phyloP scores from a whole-genome alignment of 805 yeast genomes.

The Yamadazyma sp. region DNA sequence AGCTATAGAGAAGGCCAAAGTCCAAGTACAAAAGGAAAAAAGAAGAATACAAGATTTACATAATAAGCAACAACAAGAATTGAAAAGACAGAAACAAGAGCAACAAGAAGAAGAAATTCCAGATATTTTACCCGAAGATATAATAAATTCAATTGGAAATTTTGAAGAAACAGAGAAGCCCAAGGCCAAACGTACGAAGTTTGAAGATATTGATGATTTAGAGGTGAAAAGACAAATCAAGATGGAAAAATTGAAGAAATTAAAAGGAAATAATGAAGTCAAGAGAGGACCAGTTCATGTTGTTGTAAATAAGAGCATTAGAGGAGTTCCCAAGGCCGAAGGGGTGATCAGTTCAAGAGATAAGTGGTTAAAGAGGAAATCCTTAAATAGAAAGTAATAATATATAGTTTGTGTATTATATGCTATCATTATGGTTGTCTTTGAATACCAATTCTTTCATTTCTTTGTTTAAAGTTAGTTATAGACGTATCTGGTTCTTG shows the following conservation, averaged over 20 bases:
- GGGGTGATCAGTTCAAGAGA: constrained; percentile 28
- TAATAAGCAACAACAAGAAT: constrained; percentile 34
- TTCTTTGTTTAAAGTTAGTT: constrained; percentile 15
- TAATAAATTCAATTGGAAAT: constrained; percentile 20
- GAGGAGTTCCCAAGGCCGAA: constrained; percentile 37
- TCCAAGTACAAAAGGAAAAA: constrained; percentile 29
- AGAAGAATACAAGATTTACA: constrained; percentile 32
- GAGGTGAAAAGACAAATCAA: constrained; percentile 29
- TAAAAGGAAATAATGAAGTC: constrained; percentile 22
- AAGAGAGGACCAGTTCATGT: constrained; percentile 42
- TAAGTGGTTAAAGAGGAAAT: constrained; percentile 40
- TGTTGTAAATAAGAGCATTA: constrained; percentile 26
- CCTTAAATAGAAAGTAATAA: constrained; percentile 31
- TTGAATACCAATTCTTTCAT: constrained; percentile 20
- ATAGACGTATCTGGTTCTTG: constrained; percentile 14
- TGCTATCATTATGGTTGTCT: not conserved
- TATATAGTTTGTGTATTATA: not conserved
- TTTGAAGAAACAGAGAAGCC: constrained; percentile 4
- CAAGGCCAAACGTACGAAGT: constrained; percentile 28
- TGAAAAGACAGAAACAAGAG: constrained; percentile 18
- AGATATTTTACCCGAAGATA: constrained; percentile 41
- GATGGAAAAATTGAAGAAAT: constrained; percentile 29
- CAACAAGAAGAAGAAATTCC: constrained; percentile 26
- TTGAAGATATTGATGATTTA: constrained; percentile 31
- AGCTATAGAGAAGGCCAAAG: constrained; percentile 21